A percentile compares a stretch with the other conserved stretches of the same genome.
These are phyloP conservation scores for Vicia sativa DNA, from an alignment of 306 rosid species.

Conservation along the genomic window DNA sequence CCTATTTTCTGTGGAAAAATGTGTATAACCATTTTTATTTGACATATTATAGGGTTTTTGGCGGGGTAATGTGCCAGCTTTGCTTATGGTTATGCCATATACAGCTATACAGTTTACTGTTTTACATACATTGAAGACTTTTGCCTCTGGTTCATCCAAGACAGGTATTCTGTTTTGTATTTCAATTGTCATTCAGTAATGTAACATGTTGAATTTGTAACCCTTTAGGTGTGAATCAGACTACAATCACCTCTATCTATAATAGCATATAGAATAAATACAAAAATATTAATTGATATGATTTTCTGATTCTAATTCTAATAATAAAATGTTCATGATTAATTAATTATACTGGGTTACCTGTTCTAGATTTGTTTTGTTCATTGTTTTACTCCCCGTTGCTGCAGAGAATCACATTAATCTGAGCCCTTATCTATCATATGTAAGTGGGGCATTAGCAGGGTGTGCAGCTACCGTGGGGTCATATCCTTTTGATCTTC, in stretches of 20 bases:
- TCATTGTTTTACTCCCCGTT: slow-evolving; percentile 36
- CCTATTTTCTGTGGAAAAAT: background rate
- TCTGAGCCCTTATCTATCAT: slow-evolving; percentile 87
- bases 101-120: slow-evolving; percentile 92
- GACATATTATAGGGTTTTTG: slow-evolving; percentile 78
- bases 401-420: slow-evolving; percentile 82
- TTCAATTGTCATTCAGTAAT: slow-evolving; percentile 13
- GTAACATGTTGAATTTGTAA: background rate
- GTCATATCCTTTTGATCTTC: slow-evolving; percentile 98
- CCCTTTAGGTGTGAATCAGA: too few relatives aligned
- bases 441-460: slow-evolving; percentile 88
- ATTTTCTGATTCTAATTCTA: too few relatives aligned
- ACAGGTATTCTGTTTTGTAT: slow-evolving; percentile 56
- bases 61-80: slow-evolving; percentile 98
- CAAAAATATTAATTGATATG: too few relatives aligned
- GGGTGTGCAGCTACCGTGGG: slow-evolving; percentile 96
- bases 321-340: background rate
- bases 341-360: slow-evolving; percentile 10
- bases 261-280: too few relatives aligned
- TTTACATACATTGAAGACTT: slow-evolving; percentile 69
- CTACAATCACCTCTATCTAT: too few relatives aligned
- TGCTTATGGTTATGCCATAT: slow-evolving; percentile 99
- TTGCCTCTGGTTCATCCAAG: slow-evolving; percentile 88
- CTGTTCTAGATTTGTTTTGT: slow-evolving; percentile 29
- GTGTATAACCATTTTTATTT: background rate